Percentiles rank a stretch among this genome's conserved stretches.
Evolutionary conservation across 2,329 filamentous ascomycete genomes (phyloP).

Genomic region (Penicillium sclerotigenum): DNA sequence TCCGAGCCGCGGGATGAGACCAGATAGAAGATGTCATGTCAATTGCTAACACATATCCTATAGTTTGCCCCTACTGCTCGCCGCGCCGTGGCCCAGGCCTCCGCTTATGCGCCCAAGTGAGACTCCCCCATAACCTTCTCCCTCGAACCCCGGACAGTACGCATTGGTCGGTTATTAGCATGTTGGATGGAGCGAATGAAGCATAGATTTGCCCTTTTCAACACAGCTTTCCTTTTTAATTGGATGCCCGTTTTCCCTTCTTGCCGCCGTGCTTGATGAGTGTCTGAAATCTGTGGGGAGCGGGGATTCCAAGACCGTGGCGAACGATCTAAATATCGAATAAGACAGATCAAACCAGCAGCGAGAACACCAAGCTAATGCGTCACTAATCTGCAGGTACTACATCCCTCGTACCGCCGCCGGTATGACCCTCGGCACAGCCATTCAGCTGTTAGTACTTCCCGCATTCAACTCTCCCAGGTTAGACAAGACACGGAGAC

Average conservation of each 20-base stretch:
- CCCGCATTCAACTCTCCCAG: not conserved
- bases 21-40: not conserved
- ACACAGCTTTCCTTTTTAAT: not conserved
- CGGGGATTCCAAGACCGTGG: not conserved
- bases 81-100: constrained; percentile 45
- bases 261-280: not conserved
- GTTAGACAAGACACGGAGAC: constrained; percentile 6
- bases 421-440: constrained; percentile 46
- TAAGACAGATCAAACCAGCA: not conserved
- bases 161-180: not conserved
- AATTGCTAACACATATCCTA: constrained; percentile 20
- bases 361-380: constrained; percentile 4
- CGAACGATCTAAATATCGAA: not conserved
- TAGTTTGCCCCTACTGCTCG: constrained; percentile 37
- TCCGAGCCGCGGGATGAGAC: constrained; percentile 14
- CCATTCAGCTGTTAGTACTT: constrained; percentile 47
- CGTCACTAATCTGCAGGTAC: constrained; percentile 42
- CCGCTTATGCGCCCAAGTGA: constrained; percentile 59
- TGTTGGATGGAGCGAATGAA: not conserved
- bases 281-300: not conserved
- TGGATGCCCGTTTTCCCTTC: not conserved
- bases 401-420: constrained; percentile 48
- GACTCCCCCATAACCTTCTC: constrained; percentile 15
- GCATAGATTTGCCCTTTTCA: not conserved
- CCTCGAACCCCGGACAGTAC: not conserved